phyloP scores from a whole-genome alignment of 495 filamentous ascomycete genomes.

The Xylaria sp. region DNA sequence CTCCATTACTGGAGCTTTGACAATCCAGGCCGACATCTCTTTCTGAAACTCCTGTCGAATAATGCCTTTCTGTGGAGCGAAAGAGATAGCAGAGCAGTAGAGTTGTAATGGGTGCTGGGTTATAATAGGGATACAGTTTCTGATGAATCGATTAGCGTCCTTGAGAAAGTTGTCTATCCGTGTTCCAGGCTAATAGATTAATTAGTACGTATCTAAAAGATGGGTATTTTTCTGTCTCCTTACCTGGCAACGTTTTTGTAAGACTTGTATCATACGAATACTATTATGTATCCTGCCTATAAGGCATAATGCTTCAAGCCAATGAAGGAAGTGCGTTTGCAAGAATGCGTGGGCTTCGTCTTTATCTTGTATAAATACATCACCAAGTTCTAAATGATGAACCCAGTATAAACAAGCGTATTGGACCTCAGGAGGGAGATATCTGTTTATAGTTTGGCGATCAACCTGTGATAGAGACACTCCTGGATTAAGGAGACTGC shows the following conservation, averaged over 20 bases:
- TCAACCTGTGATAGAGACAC: constrained; percentile 32
- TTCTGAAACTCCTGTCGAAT: constrained; percentile 3
- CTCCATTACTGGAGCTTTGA: not conserved
- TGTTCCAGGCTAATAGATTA: constrained; percentile 1
- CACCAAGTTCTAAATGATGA: constrained; percentile 45
- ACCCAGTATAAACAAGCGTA: constrained; percentile 59
- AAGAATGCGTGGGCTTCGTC: constrained; percentile 46
- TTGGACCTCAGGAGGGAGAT: constrained; percentile 41
- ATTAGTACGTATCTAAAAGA: not conserved
- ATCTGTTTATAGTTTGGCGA: constrained; percentile 26
- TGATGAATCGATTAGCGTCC: not conserved
- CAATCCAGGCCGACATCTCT: constrained; percentile 3
- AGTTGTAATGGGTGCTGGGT: not conserved
- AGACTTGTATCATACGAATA: not conserved
- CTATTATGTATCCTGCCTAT: constrained; percentile 32
- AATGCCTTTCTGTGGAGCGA: not conserved
- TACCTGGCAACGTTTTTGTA: not conserved
- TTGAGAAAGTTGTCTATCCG: not conserved
- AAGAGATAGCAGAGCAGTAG: not conserved
- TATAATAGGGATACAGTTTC: constrained; percentile 1
- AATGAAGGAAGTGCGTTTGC: constrained; percentile 52
- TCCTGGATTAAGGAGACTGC: constrained; percentile 36
- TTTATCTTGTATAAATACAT: constrained; percentile 26
- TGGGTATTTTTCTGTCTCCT: not conserved
- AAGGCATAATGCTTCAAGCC: constrained; percentile 52